Evolutionary conservation across 2,329 filamentous ascomycete species (phyloP).

Genomic region (Epicoccum sorghinum): DNA sequence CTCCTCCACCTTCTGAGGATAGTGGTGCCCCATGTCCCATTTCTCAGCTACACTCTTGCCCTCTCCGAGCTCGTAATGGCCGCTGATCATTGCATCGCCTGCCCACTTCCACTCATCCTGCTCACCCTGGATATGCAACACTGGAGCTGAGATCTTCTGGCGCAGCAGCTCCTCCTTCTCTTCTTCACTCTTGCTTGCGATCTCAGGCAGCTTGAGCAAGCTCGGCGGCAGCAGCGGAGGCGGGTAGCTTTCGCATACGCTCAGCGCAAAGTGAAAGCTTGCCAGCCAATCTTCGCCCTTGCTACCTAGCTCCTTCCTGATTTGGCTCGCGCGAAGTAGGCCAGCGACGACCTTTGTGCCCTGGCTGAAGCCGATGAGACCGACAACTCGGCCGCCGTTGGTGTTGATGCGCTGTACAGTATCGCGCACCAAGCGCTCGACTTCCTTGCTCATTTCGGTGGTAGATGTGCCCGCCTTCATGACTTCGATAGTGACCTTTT

Average conservation of each 20-base stretch:
- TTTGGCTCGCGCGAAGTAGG: conserved; percentile 32
- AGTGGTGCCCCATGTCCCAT: conserved; percentile 46
- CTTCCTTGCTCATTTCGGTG: conserved; percentile 22
- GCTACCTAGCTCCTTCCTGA: conserved; percentile 17
- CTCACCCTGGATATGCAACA: conserved; percentile 40
- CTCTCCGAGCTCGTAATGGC: conserved; percentile 30
- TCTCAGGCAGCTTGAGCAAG: conserved; percentile 11
- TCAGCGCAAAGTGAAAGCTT: conserved; percentile 28
- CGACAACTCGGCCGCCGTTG: conserved; percentile 34
- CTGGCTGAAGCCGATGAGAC: conserved; percentile 42
- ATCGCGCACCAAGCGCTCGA: conserved; percentile 28
- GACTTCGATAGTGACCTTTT: conserved; percentile 22
- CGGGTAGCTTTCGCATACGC: conserved; percentile 36
- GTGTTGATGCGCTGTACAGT: conserved; percentile 20
- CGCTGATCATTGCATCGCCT: conserved; percentile 38
- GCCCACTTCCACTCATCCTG: conserved; percentile 46
- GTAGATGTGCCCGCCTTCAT: conserved; percentile 25
- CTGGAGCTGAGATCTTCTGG: conserved; percentile 34
- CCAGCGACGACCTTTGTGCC: conserved; percentile 44
- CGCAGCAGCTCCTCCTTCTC: conserved; percentile 18
- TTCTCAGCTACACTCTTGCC: conserved; percentile 32
- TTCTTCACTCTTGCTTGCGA: not conserved
- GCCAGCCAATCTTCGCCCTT: conserved; percentile 22
- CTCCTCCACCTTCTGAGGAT: conserved; percentile 41
- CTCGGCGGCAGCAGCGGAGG: conserved; percentile 35